These are phyloP conservation scores for Nymphaea thermarum DNA, from an alignment of 164 flowering plant genomes.

Conservation along the genomic window DNA sequence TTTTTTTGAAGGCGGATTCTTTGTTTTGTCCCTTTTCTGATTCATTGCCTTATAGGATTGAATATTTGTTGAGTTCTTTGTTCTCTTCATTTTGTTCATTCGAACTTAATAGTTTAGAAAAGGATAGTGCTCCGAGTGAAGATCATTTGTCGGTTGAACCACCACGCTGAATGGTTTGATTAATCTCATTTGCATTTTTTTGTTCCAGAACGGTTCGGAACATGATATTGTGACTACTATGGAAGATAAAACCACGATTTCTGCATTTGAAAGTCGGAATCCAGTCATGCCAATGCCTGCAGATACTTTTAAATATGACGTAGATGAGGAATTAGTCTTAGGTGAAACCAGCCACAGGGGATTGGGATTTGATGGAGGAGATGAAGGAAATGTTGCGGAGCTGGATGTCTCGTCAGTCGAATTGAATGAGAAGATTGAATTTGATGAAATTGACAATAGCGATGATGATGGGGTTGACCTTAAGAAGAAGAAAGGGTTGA, in stretches of 20 bases:
- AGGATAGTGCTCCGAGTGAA: not conserved
- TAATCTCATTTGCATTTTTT: not conserved
- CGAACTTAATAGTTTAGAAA: not conserved
- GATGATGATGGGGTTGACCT: not conserved
- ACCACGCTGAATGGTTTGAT: not conserved
- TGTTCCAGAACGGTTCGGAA: not conserved
- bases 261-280: conserved; percentile 40
- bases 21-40: too few relatives aligned
- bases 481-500: conserved; percentile 9
- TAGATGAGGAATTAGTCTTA: conserved; percentile 28
- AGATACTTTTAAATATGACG: conserved; percentile 29
- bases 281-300: conserved; percentile 15
- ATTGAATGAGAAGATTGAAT: conserved; percentile 15
- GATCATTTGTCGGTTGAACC: not conserved
- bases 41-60: not conserved
- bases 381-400: conserved; percentile 1
- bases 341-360: conserved; percentile 45
- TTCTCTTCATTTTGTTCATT: not conserved
- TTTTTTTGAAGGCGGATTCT: not conserved
- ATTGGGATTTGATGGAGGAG: conserved; percentile 52
- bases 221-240: not conserved
- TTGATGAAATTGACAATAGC: conserved; percentile 13
- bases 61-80: not conserved
- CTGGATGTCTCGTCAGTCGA: conserved; percentile 8
- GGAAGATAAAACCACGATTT: conserved; percentile 8